Evolutionary conservation across 495 filamentous ascomycete genomes (phyloP).

Genomic region (Opeltia flavorubescens): DNA sequence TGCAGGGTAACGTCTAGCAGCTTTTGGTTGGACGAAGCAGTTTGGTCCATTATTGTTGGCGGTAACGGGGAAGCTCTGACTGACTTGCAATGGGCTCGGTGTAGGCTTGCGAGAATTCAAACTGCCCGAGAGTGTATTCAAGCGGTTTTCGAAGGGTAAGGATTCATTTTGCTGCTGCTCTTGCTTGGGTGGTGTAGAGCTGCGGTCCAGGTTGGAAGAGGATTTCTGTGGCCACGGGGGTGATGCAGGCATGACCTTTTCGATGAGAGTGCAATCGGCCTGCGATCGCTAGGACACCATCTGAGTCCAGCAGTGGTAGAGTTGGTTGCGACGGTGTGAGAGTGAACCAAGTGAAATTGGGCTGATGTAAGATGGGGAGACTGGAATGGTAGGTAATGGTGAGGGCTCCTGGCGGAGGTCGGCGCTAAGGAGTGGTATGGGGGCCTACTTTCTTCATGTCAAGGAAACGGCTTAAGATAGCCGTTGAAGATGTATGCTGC

Average conservation of each 20-base stretch:
- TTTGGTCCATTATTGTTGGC: not conserved
- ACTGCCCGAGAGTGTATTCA: not conserved
- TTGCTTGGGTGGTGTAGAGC: not conserved
- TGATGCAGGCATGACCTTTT: not conserved
- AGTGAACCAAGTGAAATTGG: too few species aligned
- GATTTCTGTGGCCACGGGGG: not conserved
- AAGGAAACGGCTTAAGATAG: too few species aligned
- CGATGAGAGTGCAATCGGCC: not conserved
- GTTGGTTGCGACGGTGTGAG: too few species aligned
- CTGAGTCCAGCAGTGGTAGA: too few species aligned
- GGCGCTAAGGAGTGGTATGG: too few species aligned
- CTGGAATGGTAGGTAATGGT: too few species aligned
- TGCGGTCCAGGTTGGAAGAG: not conserved
- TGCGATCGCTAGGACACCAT: not conserved
- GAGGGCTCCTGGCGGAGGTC: too few species aligned
- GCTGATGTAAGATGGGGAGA: too few species aligned
- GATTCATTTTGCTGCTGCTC: not conserved
- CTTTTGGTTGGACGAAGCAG: not conserved
- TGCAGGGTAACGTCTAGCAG: not conserved
- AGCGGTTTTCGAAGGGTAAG: not conserved
- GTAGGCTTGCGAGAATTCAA: not conserved
- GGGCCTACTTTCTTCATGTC: too few species aligned
- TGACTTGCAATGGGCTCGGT: conserved; percentile 2
- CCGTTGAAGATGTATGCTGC: too few species aligned
- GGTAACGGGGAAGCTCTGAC: not conserved